These are phyloP conservation scores for Aspergillus unguis DNA, from an alignment of 2,329 filamentous ascomycete genomes.

Conservation along the genomic window DNA sequence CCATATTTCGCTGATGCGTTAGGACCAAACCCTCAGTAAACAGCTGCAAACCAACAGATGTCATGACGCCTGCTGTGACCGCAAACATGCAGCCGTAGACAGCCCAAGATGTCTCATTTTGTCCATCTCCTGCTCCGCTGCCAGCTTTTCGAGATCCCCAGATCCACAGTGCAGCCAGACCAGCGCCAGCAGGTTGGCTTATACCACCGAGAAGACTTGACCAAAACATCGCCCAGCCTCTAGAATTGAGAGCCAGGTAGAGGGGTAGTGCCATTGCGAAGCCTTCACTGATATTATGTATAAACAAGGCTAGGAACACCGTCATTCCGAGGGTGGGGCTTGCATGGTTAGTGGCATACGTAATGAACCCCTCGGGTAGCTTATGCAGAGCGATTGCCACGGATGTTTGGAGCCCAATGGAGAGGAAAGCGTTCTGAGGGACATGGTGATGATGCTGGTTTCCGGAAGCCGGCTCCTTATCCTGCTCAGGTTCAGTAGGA, in stretches of 20 bases:
- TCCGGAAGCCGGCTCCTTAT: constrained; percentile 3
- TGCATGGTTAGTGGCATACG: constrained; percentile 95
- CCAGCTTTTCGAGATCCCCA: constrained; percentile 58
- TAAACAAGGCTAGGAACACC: constrained; percentile 92
- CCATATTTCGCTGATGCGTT: constrained; percentile 49
- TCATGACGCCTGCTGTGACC: constrained; percentile 89
- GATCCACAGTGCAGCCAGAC: constrained; percentile 81
- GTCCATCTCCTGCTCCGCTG: constrained; percentile 24
- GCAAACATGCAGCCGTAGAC: constrained; percentile 70
- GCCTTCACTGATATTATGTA: constrained; percentile 97
- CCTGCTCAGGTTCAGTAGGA: background rate
- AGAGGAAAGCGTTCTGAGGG: constrained; percentile 86
- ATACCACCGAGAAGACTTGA: constrained; percentile 78
- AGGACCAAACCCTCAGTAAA: constrained; percentile 82
- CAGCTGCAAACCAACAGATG: constrained; percentile 82
- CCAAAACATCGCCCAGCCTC: constrained; percentile 78
- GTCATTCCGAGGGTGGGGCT: constrained; percentile 84
- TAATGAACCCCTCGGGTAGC: constrained; percentile 82
- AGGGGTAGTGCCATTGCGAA: constrained; percentile 91
- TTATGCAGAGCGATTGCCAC: constrained; percentile 96
- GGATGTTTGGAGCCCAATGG: constrained; percentile 92
- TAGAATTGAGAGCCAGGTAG: constrained; percentile 82
- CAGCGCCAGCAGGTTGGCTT: constrained; percentile 82
- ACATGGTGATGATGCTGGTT: constrained; percentile 87
- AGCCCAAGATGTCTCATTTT: constrained; percentile 49